Evolutionary conservation across 2,329 filamentous ascomycete species (phyloP).

Genomic region (Fusarium cicatricum): DNA sequence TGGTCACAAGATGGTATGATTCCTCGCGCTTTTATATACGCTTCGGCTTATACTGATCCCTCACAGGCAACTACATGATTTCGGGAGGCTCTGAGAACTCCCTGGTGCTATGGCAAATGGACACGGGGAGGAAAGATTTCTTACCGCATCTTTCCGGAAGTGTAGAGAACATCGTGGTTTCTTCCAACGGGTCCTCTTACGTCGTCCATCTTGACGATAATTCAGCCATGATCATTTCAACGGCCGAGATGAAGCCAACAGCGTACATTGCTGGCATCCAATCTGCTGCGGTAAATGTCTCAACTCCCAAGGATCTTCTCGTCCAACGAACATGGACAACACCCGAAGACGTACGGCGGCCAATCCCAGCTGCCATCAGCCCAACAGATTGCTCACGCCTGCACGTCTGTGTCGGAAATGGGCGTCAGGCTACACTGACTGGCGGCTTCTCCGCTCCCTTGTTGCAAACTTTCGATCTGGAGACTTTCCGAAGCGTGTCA

Average conservation of each 20-base stretch:
- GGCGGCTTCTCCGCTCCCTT: slow-evolving; percentile 61
- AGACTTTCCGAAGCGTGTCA: slow-evolving; percentile 77
- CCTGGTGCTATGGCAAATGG: slow-evolving; percentile 91
- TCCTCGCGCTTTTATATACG: not conserved
- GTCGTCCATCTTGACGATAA: slow-evolving; percentile 90
- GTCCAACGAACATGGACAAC: slow-evolving; percentile 61
- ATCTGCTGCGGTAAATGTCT: slow-evolving; percentile 60
- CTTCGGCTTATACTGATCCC: slow-evolving; percentile 41
- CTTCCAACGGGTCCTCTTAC: slow-evolving; percentile 80
- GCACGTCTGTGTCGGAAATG: slow-evolving; percentile 72
- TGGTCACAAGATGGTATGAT: slow-evolving; percentile 87
- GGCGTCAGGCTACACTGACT: slow-evolving; percentile 64
- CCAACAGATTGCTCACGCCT: slow-evolving; percentile 70
- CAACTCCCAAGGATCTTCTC: slow-evolving; percentile 60
- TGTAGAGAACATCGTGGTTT: slow-evolving; percentile 86
- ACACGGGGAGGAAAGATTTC: slow-evolving; percentile 82
- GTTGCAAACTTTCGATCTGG: slow-evolving; percentile 89
- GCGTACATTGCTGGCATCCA: slow-evolving; percentile 88
- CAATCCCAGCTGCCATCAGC: slow-evolving; percentile 68
- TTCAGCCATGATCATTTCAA: slow-evolving; percentile 88
- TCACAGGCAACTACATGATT: slow-evolving; percentile 85
- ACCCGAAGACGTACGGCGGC: slow-evolving; percentile 54
- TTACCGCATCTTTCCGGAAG: slow-evolving; percentile 89
- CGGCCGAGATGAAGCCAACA: slow-evolving; percentile 85
- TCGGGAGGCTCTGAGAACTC: slow-evolving; percentile 92